phyloP scores from a whole-genome alignment of 495 filamentous ascomycete genomes.

The Stereocaulon alpinum region DNA sequence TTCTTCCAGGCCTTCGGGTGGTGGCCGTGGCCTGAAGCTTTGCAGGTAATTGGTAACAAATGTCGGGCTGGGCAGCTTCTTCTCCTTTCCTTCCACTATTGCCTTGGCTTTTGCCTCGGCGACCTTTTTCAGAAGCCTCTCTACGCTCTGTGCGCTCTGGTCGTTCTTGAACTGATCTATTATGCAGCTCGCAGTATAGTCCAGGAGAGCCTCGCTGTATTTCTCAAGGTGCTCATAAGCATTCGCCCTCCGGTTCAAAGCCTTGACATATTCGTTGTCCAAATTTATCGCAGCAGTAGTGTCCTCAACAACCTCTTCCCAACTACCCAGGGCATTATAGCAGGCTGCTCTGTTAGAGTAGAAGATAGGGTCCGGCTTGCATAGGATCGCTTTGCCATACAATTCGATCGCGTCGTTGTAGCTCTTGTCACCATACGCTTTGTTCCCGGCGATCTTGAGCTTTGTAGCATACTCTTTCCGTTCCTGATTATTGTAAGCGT shows the following conservation, averaged over 20 bases:
- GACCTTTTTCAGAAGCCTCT: constrained; percentile 91
- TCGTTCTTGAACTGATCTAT: constrained; percentile 94
- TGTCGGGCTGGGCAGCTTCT: constrained; percentile 83
- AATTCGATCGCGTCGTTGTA: constrained; percentile 85
- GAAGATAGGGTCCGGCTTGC: constrained; percentile 94
- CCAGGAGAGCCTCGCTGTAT: constrained; percentile 88
- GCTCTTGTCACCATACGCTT: constrained; percentile 86
- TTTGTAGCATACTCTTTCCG: constrained; percentile 75
- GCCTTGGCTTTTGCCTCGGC: constrained; percentile 84
- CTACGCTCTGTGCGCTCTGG: constrained; percentile 74
- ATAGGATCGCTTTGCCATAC: constrained; percentile 90
- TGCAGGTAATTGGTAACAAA: constrained; percentile 98
- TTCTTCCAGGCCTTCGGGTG: constrained; percentile 76
- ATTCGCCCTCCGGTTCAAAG: constrained; percentile 87
- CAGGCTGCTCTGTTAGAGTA: constrained; percentile 98
- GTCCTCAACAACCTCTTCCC: constrained; percentile 95
- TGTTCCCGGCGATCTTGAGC: constrained; percentile 92
- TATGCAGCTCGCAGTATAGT: constrained; percentile 98
- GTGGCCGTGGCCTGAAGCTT: constrained; percentile 76
- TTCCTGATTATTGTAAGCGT: constrained; percentile 28
- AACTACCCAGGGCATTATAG: constrained; percentile 82
- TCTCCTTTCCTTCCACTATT: constrained; percentile 67
- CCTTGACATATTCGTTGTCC: constrained; percentile 94
- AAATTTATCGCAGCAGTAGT: constrained; percentile 87
- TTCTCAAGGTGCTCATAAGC: constrained; percentile 88